Conservation (phyloP, 495 filamentous ascomycete species). For the Chaetomidium leptoderma region DNA sequence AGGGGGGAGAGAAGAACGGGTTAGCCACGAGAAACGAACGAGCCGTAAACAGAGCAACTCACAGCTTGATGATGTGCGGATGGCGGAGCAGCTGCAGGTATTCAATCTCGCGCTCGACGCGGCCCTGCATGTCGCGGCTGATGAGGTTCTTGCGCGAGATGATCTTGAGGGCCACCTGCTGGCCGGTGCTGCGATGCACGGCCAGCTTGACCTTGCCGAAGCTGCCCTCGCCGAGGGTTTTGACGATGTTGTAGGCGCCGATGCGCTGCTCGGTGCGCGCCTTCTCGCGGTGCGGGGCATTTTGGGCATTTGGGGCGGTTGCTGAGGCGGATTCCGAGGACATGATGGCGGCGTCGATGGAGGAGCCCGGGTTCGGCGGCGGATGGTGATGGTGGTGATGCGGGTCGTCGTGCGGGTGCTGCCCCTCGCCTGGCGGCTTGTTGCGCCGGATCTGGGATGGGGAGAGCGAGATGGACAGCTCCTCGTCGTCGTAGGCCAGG, state of each 20-base stretch:
- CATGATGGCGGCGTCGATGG: slow-evolving; percentile 32
- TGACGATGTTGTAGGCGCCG: slow-evolving; percentile 83
- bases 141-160: slow-evolving; percentile 92
- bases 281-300: slow-evolving; percentile 38
- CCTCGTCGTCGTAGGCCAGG: slow-evolving; percentile 72
- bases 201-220: slow-evolving; percentile 99
- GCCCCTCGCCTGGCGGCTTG: slow-evolving; percentile 31
- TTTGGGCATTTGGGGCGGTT: slow-evolving; percentile 25
- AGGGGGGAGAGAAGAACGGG: slow-evolving; percentile 7
- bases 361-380: slow-evolving; percentile 13
- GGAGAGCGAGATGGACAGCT: slow-evolving; percentile 82
- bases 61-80: slow-evolving; percentile 99
- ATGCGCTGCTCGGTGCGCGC: slow-evolving; percentile 68
- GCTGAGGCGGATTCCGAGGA: slow-evolving; percentile 17
- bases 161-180: slow-evolving; percentile 95
- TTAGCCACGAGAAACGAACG: not conserved
- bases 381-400: slow-evolving; percentile 7
- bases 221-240: slow-evolving; percentile 89
- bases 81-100: slow-evolving; percentile 93
- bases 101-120: slow-evolving; percentile 96
- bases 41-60: slow-evolving; percentile 27
- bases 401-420: slow-evolving; percentile 24
- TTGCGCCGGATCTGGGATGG: slow-evolving; percentile 57
- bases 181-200: slow-evolving; percentile 80
- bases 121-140: slow-evolving; percentile 91